Evolutionary conservation across 345 rosid genomes (phyloP).

Genomic region (Citrus inodora): DNA sequence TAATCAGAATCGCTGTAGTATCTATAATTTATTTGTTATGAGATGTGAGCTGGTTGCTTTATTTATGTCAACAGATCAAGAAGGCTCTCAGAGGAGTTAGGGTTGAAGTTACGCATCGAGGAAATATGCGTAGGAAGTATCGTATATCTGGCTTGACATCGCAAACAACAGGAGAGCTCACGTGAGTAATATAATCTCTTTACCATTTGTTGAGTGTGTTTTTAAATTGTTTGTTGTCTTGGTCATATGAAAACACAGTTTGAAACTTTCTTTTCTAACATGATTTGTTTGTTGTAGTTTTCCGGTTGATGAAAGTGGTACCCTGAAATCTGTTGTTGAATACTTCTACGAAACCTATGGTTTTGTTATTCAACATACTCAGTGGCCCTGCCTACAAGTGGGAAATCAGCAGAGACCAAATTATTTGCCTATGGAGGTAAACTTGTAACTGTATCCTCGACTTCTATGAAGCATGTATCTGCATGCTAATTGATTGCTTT

Average conservation of each 20-base stretch:
- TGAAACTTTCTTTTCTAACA: background rate
- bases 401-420: slow-evolving; percentile 89
- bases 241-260: background rate
- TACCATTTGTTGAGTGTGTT: background rate
- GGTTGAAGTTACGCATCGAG: slow-evolving; percentile 93
- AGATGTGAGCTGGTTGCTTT: background rate
- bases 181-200: slow-evolving; percentile 44
- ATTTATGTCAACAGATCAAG: slow-evolving; percentile 54
- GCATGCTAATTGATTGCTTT: background rate
- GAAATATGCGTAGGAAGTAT: slow-evolving; percentile 93
- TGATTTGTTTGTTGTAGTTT: slow-evolving; percentile 43
- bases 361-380: slow-evolving; percentile 64
- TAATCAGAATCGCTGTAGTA: background rate
- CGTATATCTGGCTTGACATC: slow-evolving; percentile 90
- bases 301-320: slow-evolving; percentile 86
- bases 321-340: slow-evolving; percentile 82
- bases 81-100: slow-evolving; percentile 89
- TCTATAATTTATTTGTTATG: background rate
- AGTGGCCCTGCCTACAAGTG: slow-evolving; percentile 92
- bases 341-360: slow-evolving; percentile 83
- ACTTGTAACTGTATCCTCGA: background rate
- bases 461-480: background rate
- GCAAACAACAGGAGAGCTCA: slow-evolving; percentile 84
- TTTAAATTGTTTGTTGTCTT: background rate
- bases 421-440: slow-evolving; percentile 95